Conservation (phyloP, 768 basidiomycete genomes). For the Lanmaoa rubissima region DNA sequence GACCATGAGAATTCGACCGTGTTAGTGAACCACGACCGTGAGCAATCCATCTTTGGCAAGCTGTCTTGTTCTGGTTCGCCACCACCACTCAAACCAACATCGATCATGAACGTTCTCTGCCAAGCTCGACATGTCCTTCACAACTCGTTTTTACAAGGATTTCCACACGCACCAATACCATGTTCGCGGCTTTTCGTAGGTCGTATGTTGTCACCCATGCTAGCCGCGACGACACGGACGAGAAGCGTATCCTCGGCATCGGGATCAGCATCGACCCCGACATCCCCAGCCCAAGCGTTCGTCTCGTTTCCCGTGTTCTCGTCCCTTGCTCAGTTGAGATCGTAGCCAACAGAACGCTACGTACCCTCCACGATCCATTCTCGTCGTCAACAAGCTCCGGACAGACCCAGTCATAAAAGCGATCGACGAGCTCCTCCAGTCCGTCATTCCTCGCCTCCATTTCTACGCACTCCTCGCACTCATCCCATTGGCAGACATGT, state of each 20-base stretch:
- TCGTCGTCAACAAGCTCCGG: slow-evolving; percentile 79
- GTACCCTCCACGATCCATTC: slow-evolving; percentile 57
- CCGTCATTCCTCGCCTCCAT: slow-evolving; percentile 21
- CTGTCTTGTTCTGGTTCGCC: background rate
- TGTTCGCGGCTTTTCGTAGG: slow-evolving; percentile 2
- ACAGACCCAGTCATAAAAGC: slow-evolving; percentile 76
- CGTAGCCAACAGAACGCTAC: slow-evolving; percentile 23
- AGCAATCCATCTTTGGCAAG: slow-evolving; percentile 15
- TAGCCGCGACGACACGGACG: slow-evolving; percentile 1
- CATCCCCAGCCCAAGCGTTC: slow-evolving; percentile 17
- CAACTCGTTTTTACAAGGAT: slow-evolving; percentile 18
- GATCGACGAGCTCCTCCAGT: slow-evolving; percentile 73
- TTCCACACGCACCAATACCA: background rate
- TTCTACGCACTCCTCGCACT: background rate
- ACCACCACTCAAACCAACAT: background rate
- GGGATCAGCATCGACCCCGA: background rate
- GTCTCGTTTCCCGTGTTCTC: slow-evolving; percentile 10
- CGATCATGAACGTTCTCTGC: slow-evolving; percentile 21
- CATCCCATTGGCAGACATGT: slow-evolving; percentile 47
- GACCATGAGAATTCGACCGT: slow-evolving; percentile 4
- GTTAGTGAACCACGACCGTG: background rate
- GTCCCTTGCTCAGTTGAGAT: slow-evolving; percentile 26
- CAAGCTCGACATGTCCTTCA: slow-evolving; percentile 24
- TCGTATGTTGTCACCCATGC: background rate
- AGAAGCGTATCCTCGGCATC: slow-evolving; percentile 17